These are phyloP conservation scores for Phytopythium aichiense DNA, from an alignment of 352 stramenopile genomes.

Conservation along the genomic window DNA sequence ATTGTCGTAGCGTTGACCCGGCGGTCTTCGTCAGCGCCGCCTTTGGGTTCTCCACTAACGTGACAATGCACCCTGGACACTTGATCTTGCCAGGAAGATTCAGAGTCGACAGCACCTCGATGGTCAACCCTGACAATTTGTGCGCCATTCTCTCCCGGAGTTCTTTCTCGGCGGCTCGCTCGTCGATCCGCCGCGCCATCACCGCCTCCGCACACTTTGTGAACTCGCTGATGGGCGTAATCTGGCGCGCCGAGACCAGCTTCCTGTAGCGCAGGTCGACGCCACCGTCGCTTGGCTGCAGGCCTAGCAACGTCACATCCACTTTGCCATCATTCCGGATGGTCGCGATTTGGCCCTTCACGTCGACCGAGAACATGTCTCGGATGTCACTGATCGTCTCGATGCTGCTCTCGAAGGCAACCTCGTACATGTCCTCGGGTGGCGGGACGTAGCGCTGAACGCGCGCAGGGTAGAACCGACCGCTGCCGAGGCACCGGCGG, in stretches of 20 bases:
- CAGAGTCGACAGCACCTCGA: conserved; percentile 45
- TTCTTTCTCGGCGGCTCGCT: conserved; percentile 9
- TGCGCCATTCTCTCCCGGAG: conserved; percentile 33
- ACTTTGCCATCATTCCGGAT: conserved; percentile 50
- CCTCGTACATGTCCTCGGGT: conserved; percentile 39
- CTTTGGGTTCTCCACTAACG: conserved; percentile 35
- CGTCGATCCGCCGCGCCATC: conserved; percentile 33
- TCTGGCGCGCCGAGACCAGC: conserved; percentile 14
- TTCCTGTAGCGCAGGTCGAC: conserved; percentile 18
- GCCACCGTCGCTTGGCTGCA: neutral
- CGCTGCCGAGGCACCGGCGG: conserved; percentile 43
- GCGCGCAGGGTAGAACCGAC: conserved; percentile 53
- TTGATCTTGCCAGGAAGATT: conserved; percentile 29
- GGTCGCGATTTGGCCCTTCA: conserved; percentile 43
- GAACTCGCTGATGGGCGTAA: conserved; percentile 51
- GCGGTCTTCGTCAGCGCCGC: conserved; percentile 16
- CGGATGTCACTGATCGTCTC: conserved; percentile 59
- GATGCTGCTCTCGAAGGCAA: conserved; percentile 52
- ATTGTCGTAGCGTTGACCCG: conserved; percentile 9
- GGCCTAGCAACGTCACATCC: conserved; percentile 36
- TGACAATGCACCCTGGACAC: conserved; percentile 36
- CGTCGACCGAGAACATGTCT: conserved; percentile 54
- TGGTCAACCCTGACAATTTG: conserved; percentile 28
- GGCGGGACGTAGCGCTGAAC: conserved; percentile 51
- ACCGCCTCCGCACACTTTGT: conserved; percentile 24